Evolutionary conservation across 2,329 filamentous ascomycete genomes (phyloP), one percentile per base, ranked within the genome.

Genomic region (Xylaria polymorpha): DNA sequence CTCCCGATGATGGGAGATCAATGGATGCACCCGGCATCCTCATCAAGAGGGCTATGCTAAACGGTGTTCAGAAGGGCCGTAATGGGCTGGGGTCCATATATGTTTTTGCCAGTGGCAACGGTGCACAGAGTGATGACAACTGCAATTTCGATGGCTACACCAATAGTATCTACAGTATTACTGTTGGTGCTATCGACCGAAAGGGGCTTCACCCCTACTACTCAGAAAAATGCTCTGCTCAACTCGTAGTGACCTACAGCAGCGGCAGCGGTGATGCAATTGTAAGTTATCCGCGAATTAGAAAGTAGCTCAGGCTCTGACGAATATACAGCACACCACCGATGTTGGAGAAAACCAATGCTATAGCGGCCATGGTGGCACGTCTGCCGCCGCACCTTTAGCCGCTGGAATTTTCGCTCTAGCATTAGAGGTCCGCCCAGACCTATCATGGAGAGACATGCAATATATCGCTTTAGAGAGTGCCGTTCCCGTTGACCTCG

Each of bases 101-200:
- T 77, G 96, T 99, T 64, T 99, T 99, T 80, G 96, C 96, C 51
- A 94, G 95, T 73, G 96, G 96, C 68, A 99, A 99, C 77, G 96
- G 96, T 67, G 97, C 95, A 10, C 85, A 86, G 3, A 89, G 85
- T 72, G 94, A 93, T 56, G 96, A 99, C 80, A 98, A 99, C 81
- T 99, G 96, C 86, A 99, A 99, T 80, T 99, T 99, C 79, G 96
- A 99, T 78, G 96, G 96, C 46, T 99, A 99, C 82, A 99, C 96
- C 68, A 99, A 99, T 84, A 98, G 94, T 79, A 99, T 99, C 75
- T 99, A 98, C 85, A 98, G 94, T 79, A 96, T 99, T 75, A 97
- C 94, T 0, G 94, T 99, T 20, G 96, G 96, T 44, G 95, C 95
- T 41, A 91, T 99, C 71, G 94, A 98, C 79, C 87, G 93, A 68